Evolutionary conservation across 1,284 basidiomycete species (phyloP).

Genomic region (Ustilago shanxiensis): DNA sequence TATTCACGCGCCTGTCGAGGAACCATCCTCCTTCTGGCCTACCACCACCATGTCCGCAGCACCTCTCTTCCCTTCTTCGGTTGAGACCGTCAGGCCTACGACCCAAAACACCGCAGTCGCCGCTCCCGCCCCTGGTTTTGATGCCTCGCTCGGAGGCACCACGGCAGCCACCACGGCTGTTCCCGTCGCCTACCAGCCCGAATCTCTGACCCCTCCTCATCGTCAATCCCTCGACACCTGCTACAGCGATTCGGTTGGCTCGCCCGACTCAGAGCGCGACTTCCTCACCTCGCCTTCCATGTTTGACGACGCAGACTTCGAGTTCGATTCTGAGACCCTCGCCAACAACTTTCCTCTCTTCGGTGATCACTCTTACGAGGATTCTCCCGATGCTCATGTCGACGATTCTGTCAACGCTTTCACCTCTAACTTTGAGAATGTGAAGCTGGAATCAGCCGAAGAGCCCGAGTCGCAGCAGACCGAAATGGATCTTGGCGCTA

Average conservation of each 20-base stretch:
- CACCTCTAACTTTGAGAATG: constrained; percentile 35
- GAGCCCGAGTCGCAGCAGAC: constrained; percentile 33
- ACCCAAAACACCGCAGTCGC: not conserved
- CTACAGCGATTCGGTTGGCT: constrained; percentile 46
- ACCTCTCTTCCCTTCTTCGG: constrained; percentile 21
- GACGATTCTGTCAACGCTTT: constrained; percentile 23
- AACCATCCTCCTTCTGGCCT: constrained; percentile 5
- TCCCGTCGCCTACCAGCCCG: constrained; percentile 11
- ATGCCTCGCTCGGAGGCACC: not conserved
- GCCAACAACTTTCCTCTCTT: constrained; percentile 41
- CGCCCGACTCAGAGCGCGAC: constrained; percentile 51
- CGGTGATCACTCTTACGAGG: constrained; percentile 33
- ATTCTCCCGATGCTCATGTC: constrained; percentile 7
- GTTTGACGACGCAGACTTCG: constrained; percentile 49
- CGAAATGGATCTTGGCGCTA: constrained; percentile 25
- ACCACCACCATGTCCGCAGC: constrained; percentile 12
- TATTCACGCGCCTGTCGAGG: constrained; percentile 12
- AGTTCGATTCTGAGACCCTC: constrained; percentile 36
- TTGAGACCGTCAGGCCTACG: constrained; percentile 24
- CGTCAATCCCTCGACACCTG: constrained; percentile 43
- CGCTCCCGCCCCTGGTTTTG: not conserved
- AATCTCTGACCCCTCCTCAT: constrained; percentile 34
- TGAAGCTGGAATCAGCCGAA: constrained; percentile 35
- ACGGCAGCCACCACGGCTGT: not conserved
- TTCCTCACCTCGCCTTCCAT: constrained; percentile 49